Evolutionary conservation across 2,329 filamentous ascomycete species (phyloP).

Genomic region (Chrysoporthe deuterocubensis): DNA sequence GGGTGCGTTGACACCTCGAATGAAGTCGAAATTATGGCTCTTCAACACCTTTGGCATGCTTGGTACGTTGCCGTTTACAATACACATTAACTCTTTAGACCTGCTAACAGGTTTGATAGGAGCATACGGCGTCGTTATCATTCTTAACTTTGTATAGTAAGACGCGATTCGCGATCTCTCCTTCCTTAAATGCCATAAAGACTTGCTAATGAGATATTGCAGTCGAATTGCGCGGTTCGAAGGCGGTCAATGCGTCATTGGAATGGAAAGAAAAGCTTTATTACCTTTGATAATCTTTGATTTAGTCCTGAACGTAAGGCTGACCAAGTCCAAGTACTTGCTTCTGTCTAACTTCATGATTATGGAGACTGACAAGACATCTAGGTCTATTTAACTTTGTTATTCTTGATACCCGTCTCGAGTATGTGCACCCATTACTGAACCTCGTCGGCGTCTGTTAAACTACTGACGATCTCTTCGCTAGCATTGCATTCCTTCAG

Average conservation of each 20-base stretch:
- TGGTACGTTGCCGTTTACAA: conserved; percentile 36
- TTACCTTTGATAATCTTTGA: conserved; percentile 66
- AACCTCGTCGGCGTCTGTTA: accelerated
- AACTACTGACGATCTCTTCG: neutral
- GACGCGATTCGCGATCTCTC: conserved; percentile 30
- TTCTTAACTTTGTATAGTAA: conserved; percentile 65
- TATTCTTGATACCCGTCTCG: conserved; percentile 66
- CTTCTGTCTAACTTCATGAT: too few species aligned
- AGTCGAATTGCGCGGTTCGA: conserved; percentile 62
- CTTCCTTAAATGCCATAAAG: neutral
- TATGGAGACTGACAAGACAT: conserved; percentile 2
- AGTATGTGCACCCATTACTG: conserved; percentile 42
- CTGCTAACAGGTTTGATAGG: conserved; percentile 40
- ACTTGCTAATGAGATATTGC: neutral
- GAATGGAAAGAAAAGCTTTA: conserved; percentile 62
- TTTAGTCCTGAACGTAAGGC: conserved; percentile 57
- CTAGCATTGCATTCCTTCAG: conserved; percentile 60
- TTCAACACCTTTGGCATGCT: conserved; percentile 56
- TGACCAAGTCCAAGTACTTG: too few species aligned
- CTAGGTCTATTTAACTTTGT: conserved; percentile 61
- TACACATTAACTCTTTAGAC: neutral
- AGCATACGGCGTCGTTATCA: conserved; percentile 51
- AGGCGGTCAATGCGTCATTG: conserved; percentile 62
- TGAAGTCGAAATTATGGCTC: conserved; percentile 45
- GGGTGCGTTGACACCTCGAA: conserved; percentile 52